Percentiles rank a stretch among this genome's conserved stretches.
phyloP scores from a whole-genome alignment of 176 grass and related monocot species.

The Coix lacrymajobi region DNA sequence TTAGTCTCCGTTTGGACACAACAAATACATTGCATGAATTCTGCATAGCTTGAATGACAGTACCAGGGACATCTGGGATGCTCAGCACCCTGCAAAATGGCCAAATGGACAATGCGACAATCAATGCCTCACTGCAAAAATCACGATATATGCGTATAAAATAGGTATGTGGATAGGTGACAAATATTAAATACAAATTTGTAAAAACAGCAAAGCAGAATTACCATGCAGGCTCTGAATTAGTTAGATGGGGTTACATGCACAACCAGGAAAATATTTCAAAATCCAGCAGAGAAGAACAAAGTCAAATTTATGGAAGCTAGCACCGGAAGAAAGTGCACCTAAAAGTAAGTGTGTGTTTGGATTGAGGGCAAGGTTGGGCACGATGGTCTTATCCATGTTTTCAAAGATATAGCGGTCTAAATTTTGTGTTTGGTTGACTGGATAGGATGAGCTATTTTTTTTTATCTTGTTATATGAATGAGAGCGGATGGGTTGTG shows the following conservation, averaged over 20 bases:
- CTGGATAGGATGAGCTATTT: background rate
- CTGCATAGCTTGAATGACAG: slow-evolving; percentile 41
- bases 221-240: background rate
- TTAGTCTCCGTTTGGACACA: slow-evolving; percentile 58
- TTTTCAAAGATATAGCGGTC: background rate
- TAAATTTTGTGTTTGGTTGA: background rate
- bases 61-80: slow-evolving; percentile 43
- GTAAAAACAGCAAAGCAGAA: background rate
- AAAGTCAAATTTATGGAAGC: background rate
- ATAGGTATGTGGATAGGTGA: background rate
- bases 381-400: background rate
- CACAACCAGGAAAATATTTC: background rate
- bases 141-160: background rate
- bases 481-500: background rate
- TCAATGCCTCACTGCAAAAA: background rate
- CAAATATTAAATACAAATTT: background rate
- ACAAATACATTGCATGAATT: slow-evolving; percentile 75
- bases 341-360: background rate
- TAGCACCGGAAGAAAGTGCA: background rate
- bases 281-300: background rate
- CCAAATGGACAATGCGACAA: background rate
- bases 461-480: background rate
- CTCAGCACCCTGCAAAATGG: slow-evolving; percentile 49
- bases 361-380: background rate
- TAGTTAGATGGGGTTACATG: background rate